Conservation (phyloP, 2,329 filamentous ascomycete species). For the Helminthosporium solani region DNA sequence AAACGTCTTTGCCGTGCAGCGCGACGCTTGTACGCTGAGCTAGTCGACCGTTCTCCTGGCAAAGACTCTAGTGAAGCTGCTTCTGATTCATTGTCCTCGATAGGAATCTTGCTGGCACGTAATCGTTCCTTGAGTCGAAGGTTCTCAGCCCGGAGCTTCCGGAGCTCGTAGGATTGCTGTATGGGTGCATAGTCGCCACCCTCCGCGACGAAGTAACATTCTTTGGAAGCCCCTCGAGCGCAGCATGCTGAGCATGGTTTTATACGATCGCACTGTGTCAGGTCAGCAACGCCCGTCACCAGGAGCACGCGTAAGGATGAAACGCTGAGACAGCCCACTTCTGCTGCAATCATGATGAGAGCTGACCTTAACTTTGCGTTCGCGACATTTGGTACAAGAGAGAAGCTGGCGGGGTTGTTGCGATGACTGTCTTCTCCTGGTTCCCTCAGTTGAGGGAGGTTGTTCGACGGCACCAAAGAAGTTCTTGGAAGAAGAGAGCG, state of each 20-base stretch:
- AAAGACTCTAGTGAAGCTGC: conserved; percentile 23
- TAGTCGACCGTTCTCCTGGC: conserved; percentile 18
- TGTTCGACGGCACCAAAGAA: conserved; percentile 13
- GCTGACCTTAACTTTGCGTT: conserved; percentile 51
- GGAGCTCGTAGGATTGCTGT: conserved; percentile 50
- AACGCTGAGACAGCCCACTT: background rate
- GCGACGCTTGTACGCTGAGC: conserved; percentile 25
- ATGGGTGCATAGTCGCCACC: conserved; percentile 50
- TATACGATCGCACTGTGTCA: conserved; percentile 49
- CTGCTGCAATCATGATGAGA: background rate
- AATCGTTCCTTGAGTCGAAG: conserved; percentile 47
- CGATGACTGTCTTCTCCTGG: conserved; percentile 40
- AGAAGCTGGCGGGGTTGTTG: conserved; percentile 48
- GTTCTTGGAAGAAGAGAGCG: conserved; percentile 19
- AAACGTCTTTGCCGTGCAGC: conserved; percentile 40
- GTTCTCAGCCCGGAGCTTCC: conserved; percentile 49
- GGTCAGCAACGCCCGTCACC: conserved; percentile 1
- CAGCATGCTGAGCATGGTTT: conserved; percentile 53
- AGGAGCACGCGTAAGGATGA: background rate
- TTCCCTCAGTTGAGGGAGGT: conserved; percentile 9
- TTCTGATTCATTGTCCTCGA: conserved; percentile 42
- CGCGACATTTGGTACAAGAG: conserved; percentile 52
- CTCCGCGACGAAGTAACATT: conserved; percentile 51
- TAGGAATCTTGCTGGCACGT: conserved; percentile 33
- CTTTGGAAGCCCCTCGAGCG: conserved; percentile 49